These are phyloP conservation scores for Barnettozyma sp. DNA, from an alignment of 805 yeast genomes.

Conservation along the genomic window DNA sequence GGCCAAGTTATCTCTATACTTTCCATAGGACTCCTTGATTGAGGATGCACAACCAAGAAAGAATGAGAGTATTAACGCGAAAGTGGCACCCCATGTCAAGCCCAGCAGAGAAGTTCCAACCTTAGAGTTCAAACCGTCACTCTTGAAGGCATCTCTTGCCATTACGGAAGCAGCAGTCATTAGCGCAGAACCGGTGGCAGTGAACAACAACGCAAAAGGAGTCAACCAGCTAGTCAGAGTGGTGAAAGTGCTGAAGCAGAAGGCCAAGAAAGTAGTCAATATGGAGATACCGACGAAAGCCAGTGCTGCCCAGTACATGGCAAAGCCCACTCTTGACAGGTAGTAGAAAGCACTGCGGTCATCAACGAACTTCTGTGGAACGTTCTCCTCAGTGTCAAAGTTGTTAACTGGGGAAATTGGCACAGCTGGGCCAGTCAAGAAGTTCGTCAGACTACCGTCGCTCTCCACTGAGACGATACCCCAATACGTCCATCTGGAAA, in stretches of 20 bases:
- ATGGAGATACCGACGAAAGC: conserved; percentile 59
- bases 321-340: conserved; percentile 60
- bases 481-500: conserved; percentile 81
- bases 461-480: conserved; percentile 50
- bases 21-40: conserved; percentile 42
- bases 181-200: conserved; percentile 57
- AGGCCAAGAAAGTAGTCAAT: conserved; percentile 45
- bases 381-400: conserved; percentile 44
- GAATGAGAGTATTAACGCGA: conserved; percentile 42
- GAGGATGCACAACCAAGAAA: conserved; percentile 46
- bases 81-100: conserved; percentile 65
- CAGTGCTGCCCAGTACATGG: conserved; percentile 52
- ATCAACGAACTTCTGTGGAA: conserved; percentile 47
- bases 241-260: conserved; percentile 50
- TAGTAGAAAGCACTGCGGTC: conserved; percentile 55
- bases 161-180: conserved; percentile 74
- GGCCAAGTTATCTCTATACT: conserved; percentile 38
- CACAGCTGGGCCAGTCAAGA: conserved; percentile 56
- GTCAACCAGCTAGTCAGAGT: conserved; percentile 47
- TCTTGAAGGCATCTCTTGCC: conserved; percentile 62
- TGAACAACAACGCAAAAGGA: conserved; percentile 44
- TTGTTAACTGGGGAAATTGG: conserved; percentile 74
- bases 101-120: conserved; percentile 56
- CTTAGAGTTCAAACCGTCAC: conserved; percentile 36
- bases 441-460: conserved; percentile 30